Base-by-base conservation (phyloP, 2,329 filamentous ascomycete species). In the Setomelanomma holmii region DNA sequence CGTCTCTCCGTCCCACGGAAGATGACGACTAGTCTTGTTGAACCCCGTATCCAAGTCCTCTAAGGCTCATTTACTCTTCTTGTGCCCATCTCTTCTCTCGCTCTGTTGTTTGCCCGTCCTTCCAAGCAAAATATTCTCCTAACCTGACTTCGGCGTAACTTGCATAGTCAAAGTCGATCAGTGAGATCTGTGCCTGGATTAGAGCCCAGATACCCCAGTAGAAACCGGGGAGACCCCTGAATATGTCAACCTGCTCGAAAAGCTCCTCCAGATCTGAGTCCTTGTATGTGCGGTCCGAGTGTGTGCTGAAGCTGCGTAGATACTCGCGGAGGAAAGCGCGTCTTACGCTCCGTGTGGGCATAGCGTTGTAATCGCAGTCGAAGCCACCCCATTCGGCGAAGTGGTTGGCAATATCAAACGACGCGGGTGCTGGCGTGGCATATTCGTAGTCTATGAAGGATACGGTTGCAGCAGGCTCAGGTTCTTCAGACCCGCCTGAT, bases 321-420 rank as follows among this genome's bases (percentile, higher is more conserved):
- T 99, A 99, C 70, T 93, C 89, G 58, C 83, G 80, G 53, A 98
- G 84, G 76, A 99, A 99, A 48, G 88, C 85, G 39, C 86, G 84
- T 22, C 95, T 88, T 65, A 93, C 86, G 17, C 86, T 80, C 56
- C 84, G 84, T 1, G 90, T 95, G 4, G 95, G 95, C 50, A 98
- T 83, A 62, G 89, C 88, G 66, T 79, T 85, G 78, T 90, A 93
- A 75, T 98, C 92, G 80, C 95, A 99, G 66, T 96, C 91, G 69
- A 97, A 97, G 51, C 95, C 95, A 54, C 89, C 93, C 93, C 95
- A 99, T 78, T 99, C 95, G 41, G 95, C 92, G 72, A 99, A 96
- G 80, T 99, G 95, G 78, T 99, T 99, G 44, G 93, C 89, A 64
- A 99, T 87, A 74, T 99, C 95, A 76, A 99, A 99, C 1, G 93